These are phyloP conservation scores for Torrubiellomyces zombiae DNA, from an alignment of 2,329 filamentous ascomycete genomes.

Conservation along the genomic window DNA sequence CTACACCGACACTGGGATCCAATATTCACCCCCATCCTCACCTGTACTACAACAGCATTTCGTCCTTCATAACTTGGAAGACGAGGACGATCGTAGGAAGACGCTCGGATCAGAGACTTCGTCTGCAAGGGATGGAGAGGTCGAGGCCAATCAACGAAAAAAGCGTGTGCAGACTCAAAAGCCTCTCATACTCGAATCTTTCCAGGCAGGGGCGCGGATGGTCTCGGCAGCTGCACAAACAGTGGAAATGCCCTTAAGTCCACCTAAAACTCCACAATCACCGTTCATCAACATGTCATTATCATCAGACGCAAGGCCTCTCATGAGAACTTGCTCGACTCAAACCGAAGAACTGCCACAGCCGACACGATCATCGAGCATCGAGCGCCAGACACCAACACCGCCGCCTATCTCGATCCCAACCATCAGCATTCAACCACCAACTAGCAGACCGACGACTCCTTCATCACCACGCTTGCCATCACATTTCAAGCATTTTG, in stretches of 20 bases:
- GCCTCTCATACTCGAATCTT: conserved; percentile 31
- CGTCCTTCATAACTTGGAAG: no score
- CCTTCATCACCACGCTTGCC: conserved; percentile 59
- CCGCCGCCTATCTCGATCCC: conserved; percentile 45
- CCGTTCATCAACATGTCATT: conserved; percentile 24
- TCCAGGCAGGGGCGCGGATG: conserved; percentile 29
- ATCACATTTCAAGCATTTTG: conserved; percentile 66
- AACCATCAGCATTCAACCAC: conserved; percentile 82
- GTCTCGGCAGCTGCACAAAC: conserved; percentile 29
- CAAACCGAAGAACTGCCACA: conserved; percentile 32
- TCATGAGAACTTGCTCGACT: conserved; percentile 39
- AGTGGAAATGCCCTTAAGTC: conserved; percentile 30
- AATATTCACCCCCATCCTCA: conserved; percentile 71
- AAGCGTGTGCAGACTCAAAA: conserved; percentile 46
- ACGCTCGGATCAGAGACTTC: conserved; percentile 24
- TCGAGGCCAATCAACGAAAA: conserved; percentile 57
- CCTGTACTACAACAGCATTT: conserved; percentile 39
- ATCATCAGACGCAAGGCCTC: conserved; percentile 17
- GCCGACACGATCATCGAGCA: conserved; percentile 8
- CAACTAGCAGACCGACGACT: conserved; percentile 65
- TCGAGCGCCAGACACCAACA: conserved; percentile 13
- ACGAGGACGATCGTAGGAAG: conserved; percentile 17
- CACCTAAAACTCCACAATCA: conserved; percentile 46
- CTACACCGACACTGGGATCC: conserved; percentile 63
- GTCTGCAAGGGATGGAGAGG: conserved; percentile 34